Evolutionary conservation across 176 grass and related monocot species (phyloP), one percentile per base, ranked within the genome.

Genomic region (Neostapfia colusana): DNA sequence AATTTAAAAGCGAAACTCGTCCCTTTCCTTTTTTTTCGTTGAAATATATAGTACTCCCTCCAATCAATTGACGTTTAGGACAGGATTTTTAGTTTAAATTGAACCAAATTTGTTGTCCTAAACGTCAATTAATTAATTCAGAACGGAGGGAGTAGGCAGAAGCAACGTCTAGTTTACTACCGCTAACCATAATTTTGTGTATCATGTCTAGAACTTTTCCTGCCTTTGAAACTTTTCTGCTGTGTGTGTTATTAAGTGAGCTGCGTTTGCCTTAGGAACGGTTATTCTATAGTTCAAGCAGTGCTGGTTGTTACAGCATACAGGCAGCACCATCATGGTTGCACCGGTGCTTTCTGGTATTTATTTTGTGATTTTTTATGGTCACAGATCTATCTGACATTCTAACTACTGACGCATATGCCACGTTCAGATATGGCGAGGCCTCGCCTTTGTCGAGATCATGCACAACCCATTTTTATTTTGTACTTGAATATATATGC

Each of bases 401-500:
- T 66, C 20, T 13, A 64, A n/a, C 31, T 4, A 34, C 3, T 72
- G 58, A 60, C 48, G 41, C 34, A n/a, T n/a, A 51, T 69, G 69
- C 69, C 62, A 74, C 67, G 74, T 79, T 88, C 40, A 42, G 11
- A 4, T 20, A n/a, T 53, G 5, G 63, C 40, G 76, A 38, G 27
- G 26, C 57, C 20, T 67, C 11, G 4, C 12, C 14, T 23, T 60
- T 37, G 20, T 20, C 18, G 9, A 53, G 46, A 5, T 21, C 26
- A 21, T 48, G 72, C 56, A 44, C 26, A 43, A 62, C 14, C 64
- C 38, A 43, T 27, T 16, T 56, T 35, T 78, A 74, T 72, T 78
- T 8, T 18, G 66, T 87, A 57, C 65, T 40, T 38, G 18, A 51
- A 77, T 59, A 44, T 65, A 68, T 26, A 67, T 60, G 74, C n/a